Base-by-base conservation (phyloP, 495 filamentous ascomycete species). In the Xylaria palmicola region DNA sequence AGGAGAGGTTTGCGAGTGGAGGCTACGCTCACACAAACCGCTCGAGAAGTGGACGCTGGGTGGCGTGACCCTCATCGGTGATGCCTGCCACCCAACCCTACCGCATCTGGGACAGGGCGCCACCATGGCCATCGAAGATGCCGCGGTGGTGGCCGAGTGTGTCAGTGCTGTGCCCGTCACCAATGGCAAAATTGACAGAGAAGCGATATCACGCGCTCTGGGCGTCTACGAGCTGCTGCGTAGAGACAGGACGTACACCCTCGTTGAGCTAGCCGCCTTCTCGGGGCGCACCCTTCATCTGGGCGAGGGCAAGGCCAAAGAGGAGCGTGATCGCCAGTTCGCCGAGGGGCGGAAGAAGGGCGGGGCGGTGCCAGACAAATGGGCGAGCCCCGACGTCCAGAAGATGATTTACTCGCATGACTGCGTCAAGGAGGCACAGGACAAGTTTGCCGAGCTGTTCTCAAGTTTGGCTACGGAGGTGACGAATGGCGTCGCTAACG, bases 101-200 rank as follows among this genome's bases (percentile, higher is more conserved):
- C 90, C 90, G 27, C 89, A 92, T 61, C 74, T 90, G 13, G 84
- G 82, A 30, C 90, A 93, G 77, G 89, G 89, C n/a, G 89, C 89
- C 27, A 90, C 89, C n/a, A 89, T 91, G 79, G 89, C 88, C 27
- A 89, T 93, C 55, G 90, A 94, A 75, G 89, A 93, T 68, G 88
- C 84, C 15, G 88, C 85, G 22, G 89, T 90, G 22, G 71, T 93
- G 8, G 86, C 83, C n/a, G 83, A 86, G 34, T 83, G 84, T 32
- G 82, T 93, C 8, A 73, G 79, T 45, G 69, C 74, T 44, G 73
- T 88, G 4, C 83, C 2, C 17, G 22, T 41, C 3, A 37, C 29
- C 1, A 36, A 41, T n/a, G 45, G 44, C 1, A 59, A 48, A 24
- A 32, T 77, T 4, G 75, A 74, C 5, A 76, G 85, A 0, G 79